Conservation (phyloP, 2,329 filamentous ascomycete species). For the Microcyclospora pomicola region DNA sequence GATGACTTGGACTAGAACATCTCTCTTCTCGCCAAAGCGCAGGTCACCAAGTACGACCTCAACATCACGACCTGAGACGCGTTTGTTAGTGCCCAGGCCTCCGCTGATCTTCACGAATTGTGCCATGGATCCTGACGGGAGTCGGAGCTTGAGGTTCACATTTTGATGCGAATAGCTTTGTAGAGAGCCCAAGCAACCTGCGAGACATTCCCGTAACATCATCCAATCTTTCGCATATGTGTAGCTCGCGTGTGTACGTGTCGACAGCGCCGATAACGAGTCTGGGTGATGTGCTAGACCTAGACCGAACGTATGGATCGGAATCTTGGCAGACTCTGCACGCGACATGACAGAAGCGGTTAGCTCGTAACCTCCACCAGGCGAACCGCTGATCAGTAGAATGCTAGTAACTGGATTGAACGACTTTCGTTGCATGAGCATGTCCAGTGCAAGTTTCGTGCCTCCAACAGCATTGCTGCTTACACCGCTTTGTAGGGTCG, state of each 20-base stretch:
- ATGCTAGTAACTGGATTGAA: conserved; percentile 93
- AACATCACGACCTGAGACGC: conserved; percentile 84
- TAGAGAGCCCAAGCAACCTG: conserved; percentile 79
- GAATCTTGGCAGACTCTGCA: conserved; percentile 94
- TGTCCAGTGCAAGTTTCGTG: conserved; percentile 94
- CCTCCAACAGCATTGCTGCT: conserved; percentile 94
- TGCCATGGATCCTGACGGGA: conserved; percentile 91
- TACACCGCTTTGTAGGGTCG: conserved; percentile 90
- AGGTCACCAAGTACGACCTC: conserved; percentile 86
- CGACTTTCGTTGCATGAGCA: conserved; percentile 94
- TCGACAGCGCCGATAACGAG: conserved; percentile 95
- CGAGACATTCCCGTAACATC: conserved; percentile 95
- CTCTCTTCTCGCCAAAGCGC: conserved; percentile 86
- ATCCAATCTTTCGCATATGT: conserved; percentile 99
- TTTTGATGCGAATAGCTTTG: conserved; percentile 97
- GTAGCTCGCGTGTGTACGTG: conserved; percentile 89
- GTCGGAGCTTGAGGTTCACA: conserved; percentile 82
- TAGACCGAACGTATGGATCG: conserved; percentile 90
- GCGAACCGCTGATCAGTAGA: conserved; percentile 92
- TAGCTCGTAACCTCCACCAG: conserved; percentile 83
- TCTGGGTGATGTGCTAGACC: conserved; percentile 97
- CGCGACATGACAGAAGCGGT: conserved; percentile 96
- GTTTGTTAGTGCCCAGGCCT: conserved; percentile 88
- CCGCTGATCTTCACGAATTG: conserved; percentile 99
- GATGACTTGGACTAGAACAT: conserved; percentile 85